A percentile compares a stretch with the other conserved stretches of the same genome.
These are phyloP conservation scores for Acmispon strigosus DNA, from an alignment of 306 rosid genomes.

Conservation along the genomic window DNA sequence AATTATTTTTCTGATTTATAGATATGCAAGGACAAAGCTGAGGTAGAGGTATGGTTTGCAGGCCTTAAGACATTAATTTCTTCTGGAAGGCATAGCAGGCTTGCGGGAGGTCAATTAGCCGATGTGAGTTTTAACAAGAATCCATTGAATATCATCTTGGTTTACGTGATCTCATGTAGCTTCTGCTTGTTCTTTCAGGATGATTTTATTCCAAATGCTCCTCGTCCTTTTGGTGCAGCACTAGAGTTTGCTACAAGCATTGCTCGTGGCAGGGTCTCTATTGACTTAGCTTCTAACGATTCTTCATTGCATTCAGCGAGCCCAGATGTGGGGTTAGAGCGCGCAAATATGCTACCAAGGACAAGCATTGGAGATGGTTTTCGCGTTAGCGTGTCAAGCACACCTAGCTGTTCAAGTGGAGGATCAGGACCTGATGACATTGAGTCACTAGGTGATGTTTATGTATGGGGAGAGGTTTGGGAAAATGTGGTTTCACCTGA, in stretches of 20 bases:
- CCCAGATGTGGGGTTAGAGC: slow-evolving; percentile 61
- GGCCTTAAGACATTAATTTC: slow-evolving; percentile 68
- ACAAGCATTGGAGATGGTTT: slow-evolving; percentile 75
- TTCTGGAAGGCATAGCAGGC: slow-evolving; percentile 30
- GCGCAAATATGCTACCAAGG: slow-evolving; percentile 71
- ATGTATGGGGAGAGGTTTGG: slow-evolving; percentile 91
- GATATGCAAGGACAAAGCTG: slow-evolving; percentile 92
- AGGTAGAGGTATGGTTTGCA: slow-evolving; percentile 68
- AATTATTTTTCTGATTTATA: slow-evolving; percentile 20
- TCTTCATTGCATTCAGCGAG: slow-evolving; percentile 31
- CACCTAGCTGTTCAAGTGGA: slow-evolving; percentile 71
- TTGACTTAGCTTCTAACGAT: slow-evolving; percentile 35
- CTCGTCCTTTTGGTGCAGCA: slow-evolving; percentile 38
- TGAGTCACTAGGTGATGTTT: slow-evolving; percentile 94
- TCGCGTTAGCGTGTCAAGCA: slow-evolving; percentile 84
- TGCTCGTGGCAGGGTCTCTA: slow-evolving; percentile 37
- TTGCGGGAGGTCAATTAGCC: slow-evolving; percentile 36
- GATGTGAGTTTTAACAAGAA: slow-evolving; percentile 43
- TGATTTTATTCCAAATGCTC: slow-evolving; percentile 28
- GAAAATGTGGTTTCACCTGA: slow-evolving; percentile 48
- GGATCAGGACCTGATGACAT: slow-evolving; percentile 96
- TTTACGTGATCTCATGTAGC: neutral
- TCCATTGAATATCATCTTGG: neutral
- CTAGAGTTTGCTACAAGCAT: slow-evolving; percentile 42
- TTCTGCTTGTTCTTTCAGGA: slow-evolving; percentile 20